Percentiles rank a stretch among this genome's conserved stretches.
These are phyloP conservation scores for Paspalum vaginatum DNA, from an alignment of 176 grass and related monocot genomes.

Conservation along the genomic window DNA sequence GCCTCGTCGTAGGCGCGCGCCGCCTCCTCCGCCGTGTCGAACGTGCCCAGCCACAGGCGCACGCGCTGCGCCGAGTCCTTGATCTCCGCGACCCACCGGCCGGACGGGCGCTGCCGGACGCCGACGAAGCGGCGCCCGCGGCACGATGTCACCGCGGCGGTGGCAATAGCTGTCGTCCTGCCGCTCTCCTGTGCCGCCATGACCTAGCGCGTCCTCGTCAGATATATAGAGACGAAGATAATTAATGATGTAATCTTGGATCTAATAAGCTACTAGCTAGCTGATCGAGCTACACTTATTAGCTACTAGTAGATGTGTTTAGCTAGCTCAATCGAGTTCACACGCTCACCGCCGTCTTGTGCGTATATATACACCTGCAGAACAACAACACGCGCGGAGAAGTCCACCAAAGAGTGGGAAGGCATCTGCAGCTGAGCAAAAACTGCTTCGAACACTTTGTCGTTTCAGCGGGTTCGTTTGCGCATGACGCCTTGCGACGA, in stretches of 20 bases:
- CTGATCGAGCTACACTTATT: neutral
- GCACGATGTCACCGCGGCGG: neutral
- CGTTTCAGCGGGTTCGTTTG: slow-evolving; percentile 21
- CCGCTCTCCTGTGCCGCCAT: slow-evolving; percentile 52
- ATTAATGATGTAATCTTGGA: neutral
- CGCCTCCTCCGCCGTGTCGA: slow-evolving; percentile 73
- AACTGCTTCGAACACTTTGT: slow-evolving; percentile 34
- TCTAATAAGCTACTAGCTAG: neutral
- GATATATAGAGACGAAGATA: neutral
- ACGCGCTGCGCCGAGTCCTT: slow-evolving; percentile 66
- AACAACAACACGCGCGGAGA: neutral
- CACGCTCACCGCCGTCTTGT: neutral
- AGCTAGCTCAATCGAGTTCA: slow-evolving; percentile 14
- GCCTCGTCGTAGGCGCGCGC: slow-evolving; percentile 80
- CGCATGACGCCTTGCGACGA: slow-evolving; percentile 31
- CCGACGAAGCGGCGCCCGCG: slow-evolving; percentile 51
- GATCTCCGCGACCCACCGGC: slow-evolving; percentile 70
- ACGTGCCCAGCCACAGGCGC: slow-evolving; percentile 85
- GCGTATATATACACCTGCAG: slow-evolving; percentile 32
- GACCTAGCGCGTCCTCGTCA: neutral
- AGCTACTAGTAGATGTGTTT: neutral
- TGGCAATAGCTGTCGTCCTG: neutral
- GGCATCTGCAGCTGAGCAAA: slow-evolving; percentile 40
- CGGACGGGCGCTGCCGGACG: slow-evolving; percentile 62
- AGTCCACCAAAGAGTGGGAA: neutral